These are phyloP conservation scores for Melastoma malabathricum DNA, from an alignment of 345 rosid species.

Conservation along the genomic window DNA sequence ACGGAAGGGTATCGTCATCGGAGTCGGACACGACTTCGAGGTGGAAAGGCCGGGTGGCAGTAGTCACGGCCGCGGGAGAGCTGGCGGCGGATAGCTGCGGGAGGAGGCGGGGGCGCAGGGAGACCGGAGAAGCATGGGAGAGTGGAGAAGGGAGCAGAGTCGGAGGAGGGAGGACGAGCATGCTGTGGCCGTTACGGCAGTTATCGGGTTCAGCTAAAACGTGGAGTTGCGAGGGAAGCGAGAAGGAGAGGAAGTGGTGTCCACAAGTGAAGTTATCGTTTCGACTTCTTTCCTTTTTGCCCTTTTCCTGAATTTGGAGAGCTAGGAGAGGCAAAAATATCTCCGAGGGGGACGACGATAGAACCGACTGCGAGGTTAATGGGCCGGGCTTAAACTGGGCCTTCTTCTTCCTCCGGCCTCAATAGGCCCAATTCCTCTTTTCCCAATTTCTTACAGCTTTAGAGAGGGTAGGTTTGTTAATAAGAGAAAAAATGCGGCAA, in stretches of 20 bases:
- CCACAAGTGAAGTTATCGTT: no score
- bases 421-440: no score
- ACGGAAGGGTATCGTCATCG: slow-evolving; percentile 24
- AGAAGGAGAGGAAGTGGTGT: no score
- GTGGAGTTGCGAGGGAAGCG: no score
- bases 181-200: neutral
- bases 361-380: no score
- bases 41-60: slow-evolving; percentile 3
- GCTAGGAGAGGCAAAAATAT: slow-evolving; percentile 1
- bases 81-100: slow-evolving; percentile 11
- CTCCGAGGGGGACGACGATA: no score
- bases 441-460: no score
- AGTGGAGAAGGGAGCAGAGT: slow-evolving; percentile 33
- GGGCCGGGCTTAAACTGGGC: no score
- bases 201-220: no score
- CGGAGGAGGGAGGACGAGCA: slow-evolving; percentile 24
- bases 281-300: slow-evolving; percentile 5
- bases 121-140: slow-evolving; percentile 9
- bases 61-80: neutral
- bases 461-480: no score
- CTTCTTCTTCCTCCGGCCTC: no score
- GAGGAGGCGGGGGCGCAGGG: slow-evolving; percentile 21
- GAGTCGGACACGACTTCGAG: slow-evolving; percentile 1
- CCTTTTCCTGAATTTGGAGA: slow-evolving; percentile 12
- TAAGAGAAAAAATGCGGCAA: no score